These are phyloP conservation scores for Anethum foeniculum DNA, from an alignment of 140 eudicot species.

Conservation along the genomic window DNA sequence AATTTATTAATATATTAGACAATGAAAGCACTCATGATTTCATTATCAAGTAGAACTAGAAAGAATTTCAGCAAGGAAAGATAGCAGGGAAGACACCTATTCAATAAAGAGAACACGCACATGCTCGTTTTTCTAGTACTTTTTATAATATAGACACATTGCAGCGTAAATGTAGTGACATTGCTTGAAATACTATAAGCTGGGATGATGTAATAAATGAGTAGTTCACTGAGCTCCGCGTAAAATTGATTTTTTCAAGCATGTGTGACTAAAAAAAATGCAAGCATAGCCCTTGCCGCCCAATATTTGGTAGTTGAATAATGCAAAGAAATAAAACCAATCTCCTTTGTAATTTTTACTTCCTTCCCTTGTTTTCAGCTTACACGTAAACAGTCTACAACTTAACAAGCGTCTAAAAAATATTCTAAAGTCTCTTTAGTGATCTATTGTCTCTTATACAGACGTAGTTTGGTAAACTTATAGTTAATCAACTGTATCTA, in stretches of 20 bases:
- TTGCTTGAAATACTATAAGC: neutral
- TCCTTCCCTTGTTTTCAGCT: neutral
- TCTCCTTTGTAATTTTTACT: neutral
- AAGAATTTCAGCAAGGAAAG: neutral
- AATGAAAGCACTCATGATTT: neutral
- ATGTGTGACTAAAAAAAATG: neutral
- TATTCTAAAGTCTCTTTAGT: neutral
- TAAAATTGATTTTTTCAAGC: neutral
- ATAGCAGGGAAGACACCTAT: neutral
- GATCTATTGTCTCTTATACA: neutral
- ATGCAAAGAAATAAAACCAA: neutral
- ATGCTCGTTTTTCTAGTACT: neutral
- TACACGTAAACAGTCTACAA: neutral
- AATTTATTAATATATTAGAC: constrained; percentile 5
- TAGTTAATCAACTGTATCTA: neutral
- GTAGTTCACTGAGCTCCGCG: neutral
- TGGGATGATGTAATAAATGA: neutral
- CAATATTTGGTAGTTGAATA: neutral
- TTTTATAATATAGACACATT: neutral
- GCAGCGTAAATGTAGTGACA: neutral
- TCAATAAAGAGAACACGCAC: neutral
- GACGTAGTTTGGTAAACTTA: neutral
- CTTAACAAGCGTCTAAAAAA: neutral
- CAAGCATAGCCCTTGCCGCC: neutral
- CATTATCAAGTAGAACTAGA: neutral